Conservation (phyloP, 257 asterid species). For the Penstemon davidsonii region DNA sequence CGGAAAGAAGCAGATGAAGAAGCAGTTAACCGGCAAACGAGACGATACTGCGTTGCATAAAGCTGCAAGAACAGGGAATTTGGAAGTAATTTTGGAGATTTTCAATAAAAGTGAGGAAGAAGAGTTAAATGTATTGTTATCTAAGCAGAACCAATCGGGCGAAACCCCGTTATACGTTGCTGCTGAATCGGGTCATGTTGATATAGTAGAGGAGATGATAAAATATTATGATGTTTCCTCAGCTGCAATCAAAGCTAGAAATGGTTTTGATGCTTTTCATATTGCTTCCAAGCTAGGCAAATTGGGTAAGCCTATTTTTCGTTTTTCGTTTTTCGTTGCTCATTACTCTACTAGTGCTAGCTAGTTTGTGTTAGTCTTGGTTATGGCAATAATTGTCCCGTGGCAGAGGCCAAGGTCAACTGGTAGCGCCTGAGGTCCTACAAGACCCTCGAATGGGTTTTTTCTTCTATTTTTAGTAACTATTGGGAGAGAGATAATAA, state of each 20-base stretch:
- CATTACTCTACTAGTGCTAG: background rate
- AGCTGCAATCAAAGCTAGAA: slow-evolving; percentile 67
- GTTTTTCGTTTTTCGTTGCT: background rate
- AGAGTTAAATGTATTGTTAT: slow-evolving; percentile 42
- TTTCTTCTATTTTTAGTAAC: too few relatives aligned
- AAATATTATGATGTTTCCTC: slow-evolving; percentile 47
- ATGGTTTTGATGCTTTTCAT: slow-evolving; percentile 77
- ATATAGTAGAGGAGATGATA: slow-evolving; percentile 57
- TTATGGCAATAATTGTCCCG: background rate
- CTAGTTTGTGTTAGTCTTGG: background rate
- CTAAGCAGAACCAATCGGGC: slow-evolving; percentile 67
- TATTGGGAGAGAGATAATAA: too few relatives aligned
- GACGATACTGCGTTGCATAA: slow-evolving; percentile 66
- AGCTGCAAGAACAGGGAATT: slow-evolving; percentile 60
- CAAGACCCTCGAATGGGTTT: too few relatives aligned
- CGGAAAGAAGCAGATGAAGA: slow-evolving; percentile 51
- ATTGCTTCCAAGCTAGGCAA: slow-evolving; percentile 75
- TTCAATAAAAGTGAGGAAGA: slow-evolving; percentile 34
- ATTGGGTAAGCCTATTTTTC: slow-evolving; percentile 42
- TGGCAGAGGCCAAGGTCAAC: too few relatives aligned
- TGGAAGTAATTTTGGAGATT: slow-evolving; percentile 47
- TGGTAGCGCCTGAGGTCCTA: too few relatives aligned
- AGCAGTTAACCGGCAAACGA: slow-evolving; percentile 66
- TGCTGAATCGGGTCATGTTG: slow-evolving; percentile 57
- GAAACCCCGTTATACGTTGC: slow-evolving; percentile 75